Evolutionary conservation across 1,284 basidiomycete genomes (phyloP).

Genomic region (Apiotrichum montevideense): DNA sequence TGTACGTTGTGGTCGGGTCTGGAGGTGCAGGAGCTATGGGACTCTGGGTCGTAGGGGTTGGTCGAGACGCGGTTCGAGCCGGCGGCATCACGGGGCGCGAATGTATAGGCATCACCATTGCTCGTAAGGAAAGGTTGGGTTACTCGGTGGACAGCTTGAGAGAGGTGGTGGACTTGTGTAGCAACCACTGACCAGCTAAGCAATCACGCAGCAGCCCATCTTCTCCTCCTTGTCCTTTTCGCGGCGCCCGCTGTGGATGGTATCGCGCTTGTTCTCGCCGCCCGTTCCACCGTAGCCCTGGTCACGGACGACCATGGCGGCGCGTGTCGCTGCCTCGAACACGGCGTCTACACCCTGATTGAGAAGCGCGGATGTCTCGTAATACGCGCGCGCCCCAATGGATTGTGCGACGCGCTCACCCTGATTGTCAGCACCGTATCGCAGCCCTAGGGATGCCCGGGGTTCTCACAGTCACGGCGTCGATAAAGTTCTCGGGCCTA

Average conservation of each 20-base stretch:
- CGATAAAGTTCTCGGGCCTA: conserved; percentile 41
- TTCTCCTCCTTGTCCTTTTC: conserved; percentile 6
- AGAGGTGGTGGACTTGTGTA: background rate
- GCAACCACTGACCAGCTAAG: background rate
- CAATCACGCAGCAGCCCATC: conserved; percentile 14
- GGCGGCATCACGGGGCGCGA: background rate
- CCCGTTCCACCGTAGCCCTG: conserved; percentile 50
- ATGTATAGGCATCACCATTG: background rate
- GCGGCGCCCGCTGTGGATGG: conserved; percentile 2
- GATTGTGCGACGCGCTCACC: conserved; percentile 68
- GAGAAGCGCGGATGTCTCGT: conserved; percentile 84
- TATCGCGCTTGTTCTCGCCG: conserved; percentile 15
- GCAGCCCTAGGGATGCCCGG: no score
- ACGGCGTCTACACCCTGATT: conserved; percentile 93
- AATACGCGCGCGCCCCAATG: conserved; percentile 84
- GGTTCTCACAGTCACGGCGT: conserved; percentile 17
- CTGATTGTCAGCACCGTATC: conserved; percentile 35
- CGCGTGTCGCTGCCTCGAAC: conserved; percentile 87
- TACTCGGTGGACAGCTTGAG: background rate
- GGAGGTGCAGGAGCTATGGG: no score
- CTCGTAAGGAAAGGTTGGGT: no score
- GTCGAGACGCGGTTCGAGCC: background rate
- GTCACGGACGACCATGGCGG: conserved; percentile 87
- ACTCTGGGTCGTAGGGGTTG: no score
- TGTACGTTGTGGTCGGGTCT: no score